Evolutionary conservation across 139 green algal species (phyloP), one percentile per base, ranked within the genome.

Genomic region (Auxenochlorella protothecoides): DNA sequence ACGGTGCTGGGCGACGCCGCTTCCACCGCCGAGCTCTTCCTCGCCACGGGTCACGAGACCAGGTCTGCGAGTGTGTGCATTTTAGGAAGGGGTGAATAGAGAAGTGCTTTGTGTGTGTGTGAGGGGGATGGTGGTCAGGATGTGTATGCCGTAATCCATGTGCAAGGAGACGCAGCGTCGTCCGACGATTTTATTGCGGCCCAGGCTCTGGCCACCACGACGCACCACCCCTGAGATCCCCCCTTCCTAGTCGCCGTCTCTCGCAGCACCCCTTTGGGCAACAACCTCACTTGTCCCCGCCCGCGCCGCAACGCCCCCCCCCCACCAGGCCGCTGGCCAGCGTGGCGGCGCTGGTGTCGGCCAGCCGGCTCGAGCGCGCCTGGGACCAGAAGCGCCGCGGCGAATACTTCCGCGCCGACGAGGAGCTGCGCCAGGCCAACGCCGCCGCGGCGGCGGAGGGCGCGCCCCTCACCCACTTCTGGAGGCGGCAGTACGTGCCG

Each of bases 1-100:
- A 97, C 93, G 11, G 86, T 97, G 67, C 84, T 98, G 68, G 93
- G 88, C 15, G 92, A 97, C 70, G 89, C 89, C 5, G 93, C 86
- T 7, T 78, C 76, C 2, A 81, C 90, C 3, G 65, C 51, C 12
- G 92, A 97, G 77, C 81, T 97, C 51, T 97, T 96, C 79, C 66
- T 96, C 9, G 88, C 86, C 13, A 68, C 55, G 13, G 10, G 75
- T 2, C 60, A 82, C 52, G 61, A 84, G 53, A 80, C 72, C 5
- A 81, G 73, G 79, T 81, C 55, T 68, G 72, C 1, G 27, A 44
- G 27, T 44, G 27, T 44, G 27, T 44, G 1, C 27, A 44, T 44
- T 44, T 1, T 44, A 44, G 27, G 27, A 44, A 44, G 27, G 27
- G 27, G 27, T 44, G 27, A 44, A 44, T 44, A 44, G 27, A 44